Base-by-base conservation (phyloP, 2,329 filamentous ascomycete species). In the Ophiocordyceps camponoti-saundersi region DNA sequence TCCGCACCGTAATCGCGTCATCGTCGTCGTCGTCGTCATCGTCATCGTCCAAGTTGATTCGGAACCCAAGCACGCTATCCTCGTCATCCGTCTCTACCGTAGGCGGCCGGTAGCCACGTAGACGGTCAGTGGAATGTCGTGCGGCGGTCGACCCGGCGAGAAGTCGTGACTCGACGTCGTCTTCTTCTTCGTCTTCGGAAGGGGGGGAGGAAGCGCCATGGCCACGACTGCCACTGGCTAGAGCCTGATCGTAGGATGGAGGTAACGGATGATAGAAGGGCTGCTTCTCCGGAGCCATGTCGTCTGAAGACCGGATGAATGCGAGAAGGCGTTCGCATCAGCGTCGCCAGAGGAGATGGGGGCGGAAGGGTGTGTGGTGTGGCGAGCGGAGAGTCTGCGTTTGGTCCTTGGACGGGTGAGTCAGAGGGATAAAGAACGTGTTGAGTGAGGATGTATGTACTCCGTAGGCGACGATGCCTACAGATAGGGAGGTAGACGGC, bases 51-150 rank as follows among this genome's bases (percentile, higher is more conserved):
- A 8, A n/a, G 22, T 50, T 67, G 21, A 62, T 65, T 23, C 70
- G 66, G 65, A 62, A 68, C 67, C 72, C 62, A 63, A 76, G 68
- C 23, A 70, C 58, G 53, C 70, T 70, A 49, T 71, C 72, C 51
- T 89, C 82, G 50, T 80, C 82, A 48, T 87, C 88, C 1, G 67
- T 72, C 62, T 92, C 84, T 51, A 90, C 88, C 1, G 84, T 89
- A 1, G 90, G 88, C 36, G 82, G 75, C 30, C 79, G 80, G 63
- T 95, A 95, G 52, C 79, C 79, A 46, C 57, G 52, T 36, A 68
- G 66, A 49, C 70, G 67, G 48, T 68, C 63, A 48, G 72, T 70
- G 47, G 73, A 8, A 7, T 20, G 36, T 2, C n/a, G 11, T 3
- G 18, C 36, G 36, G 36, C 2, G 11, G 32, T 34, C 4, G 13